Evolutionary conservation across 129 eudicot species (phyloP), one percentile per base, ranked within the genome.

Genomic region (Dittrichia graveolens): DNA sequence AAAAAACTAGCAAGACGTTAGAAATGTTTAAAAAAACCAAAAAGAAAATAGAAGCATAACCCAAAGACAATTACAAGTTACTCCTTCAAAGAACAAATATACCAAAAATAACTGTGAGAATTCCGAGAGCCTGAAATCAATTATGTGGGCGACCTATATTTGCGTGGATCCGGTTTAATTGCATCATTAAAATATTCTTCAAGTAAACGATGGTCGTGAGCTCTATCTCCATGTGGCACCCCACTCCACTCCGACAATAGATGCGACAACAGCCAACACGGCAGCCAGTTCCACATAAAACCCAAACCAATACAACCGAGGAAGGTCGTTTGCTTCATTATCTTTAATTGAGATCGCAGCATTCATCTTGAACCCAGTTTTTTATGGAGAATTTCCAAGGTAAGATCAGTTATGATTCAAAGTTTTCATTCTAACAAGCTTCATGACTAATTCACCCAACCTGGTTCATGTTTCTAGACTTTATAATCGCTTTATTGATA

Each of bases 371-470:
- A 12, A 39, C 60, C 43, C 48, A 43, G 4, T 68, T 74, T 40
- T 40, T 42, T 8, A 84, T 84, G 88, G 88, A 68, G 19, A 60
- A 73, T 59, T 76, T 82, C 68, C 60, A 82, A 85, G 85, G 90
- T 85, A 61, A 40, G 60, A 72, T 8, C 68, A 73, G 0, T 59
- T 57, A 18, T 46, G 45, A 4, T 71, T 1, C 69, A 35, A 16
- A 65, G n/a, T 4, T 41, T 14, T 53, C 72, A 35, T 47, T 58
- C 7, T 43, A 5, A 52, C 44, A 39, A 45, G 0, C 12, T 37
- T 56, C 6, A 11, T 39, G 3, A 4, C 38, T 11, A 16, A 39
- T 41, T 49, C 44, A 3, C 12, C 54, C 3, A 14, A 6, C 4
- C 43, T 47, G 8, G 3, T 10, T 19, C 43, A 53, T 3, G 6